Percentiles rank a stretch among this genome's conserved stretches.
Conservation (phyloP, 1,284 basidiomycete species). For the Fistulina hepatica region DNA sequence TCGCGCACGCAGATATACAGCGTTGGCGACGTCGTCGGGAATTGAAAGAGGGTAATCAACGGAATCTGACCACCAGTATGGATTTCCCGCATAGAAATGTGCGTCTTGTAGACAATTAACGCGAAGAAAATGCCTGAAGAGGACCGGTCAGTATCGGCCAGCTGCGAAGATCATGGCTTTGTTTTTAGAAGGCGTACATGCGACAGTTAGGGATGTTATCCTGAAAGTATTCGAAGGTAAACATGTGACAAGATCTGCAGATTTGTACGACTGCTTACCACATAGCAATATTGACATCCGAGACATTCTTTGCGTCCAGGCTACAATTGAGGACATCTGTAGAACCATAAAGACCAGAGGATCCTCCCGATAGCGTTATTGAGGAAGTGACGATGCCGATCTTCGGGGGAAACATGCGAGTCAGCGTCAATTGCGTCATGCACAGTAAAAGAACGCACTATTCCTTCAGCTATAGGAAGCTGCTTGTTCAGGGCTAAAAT, state of each 20-base stretch:
- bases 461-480: not conserved
- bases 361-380: not conserved
- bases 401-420: not conserved
- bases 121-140: not conserved
- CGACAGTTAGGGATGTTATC: not conserved
- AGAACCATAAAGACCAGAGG: not conserved
- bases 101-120: not conserved
- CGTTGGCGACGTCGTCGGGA: not conserved
- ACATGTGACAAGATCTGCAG: not conserved
- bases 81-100: not conserved
- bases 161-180: not conserved
- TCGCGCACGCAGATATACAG: slow-evolving; percentile 1
- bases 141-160: not conserved
- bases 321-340: not conserved
- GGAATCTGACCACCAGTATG: not conserved
- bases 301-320: not conserved
- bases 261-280: not conserved
- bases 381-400: not conserved
- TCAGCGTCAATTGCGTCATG: too few relatives aligned
- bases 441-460: not conserved
- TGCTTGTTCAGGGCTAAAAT: not conserved
- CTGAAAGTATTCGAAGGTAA: not conserved
- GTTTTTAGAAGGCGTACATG: not conserved
- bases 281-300: not conserved
- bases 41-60: not conserved